Conservation (phyloP, 1,139 yeast genomes). For the Diutina catenulata region DNA sequence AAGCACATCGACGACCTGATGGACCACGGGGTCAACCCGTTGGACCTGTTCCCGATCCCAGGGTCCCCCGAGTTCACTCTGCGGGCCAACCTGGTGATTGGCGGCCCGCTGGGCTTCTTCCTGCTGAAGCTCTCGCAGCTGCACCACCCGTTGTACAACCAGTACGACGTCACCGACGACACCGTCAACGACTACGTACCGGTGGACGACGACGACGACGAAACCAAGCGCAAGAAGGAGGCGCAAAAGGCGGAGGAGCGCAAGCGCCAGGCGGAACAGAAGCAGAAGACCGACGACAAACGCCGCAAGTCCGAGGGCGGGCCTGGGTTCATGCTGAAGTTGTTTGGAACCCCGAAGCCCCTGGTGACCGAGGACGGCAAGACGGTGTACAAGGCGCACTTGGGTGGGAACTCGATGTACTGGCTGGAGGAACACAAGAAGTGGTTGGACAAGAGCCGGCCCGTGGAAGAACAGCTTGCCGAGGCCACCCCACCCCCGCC, state of each 20-base stretch:
- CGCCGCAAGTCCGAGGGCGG: slow-evolving; percentile 6
- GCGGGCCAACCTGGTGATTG: slow-evolving; percentile 34
- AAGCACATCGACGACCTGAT: background rate
- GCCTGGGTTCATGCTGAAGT: slow-evolving; percentile 9
- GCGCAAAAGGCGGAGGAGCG: slow-evolving; percentile 10
- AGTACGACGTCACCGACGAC: slow-evolving; percentile 36
- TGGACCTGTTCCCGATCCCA: slow-evolving; percentile 35
- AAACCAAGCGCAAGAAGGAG: slow-evolving; percentile 14
- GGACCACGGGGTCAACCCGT: slow-evolving; percentile 16
- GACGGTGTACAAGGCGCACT: background rate
- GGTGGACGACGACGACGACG: slow-evolving; percentile 34
- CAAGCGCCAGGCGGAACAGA: slow-evolving; percentile 8
- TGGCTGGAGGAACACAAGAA: slow-evolving; percentile 63
- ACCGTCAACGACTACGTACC: slow-evolving; percentile 35
- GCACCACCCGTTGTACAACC: slow-evolving; percentile 35
- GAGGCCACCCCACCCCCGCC: slow-evolving; percentile 67
- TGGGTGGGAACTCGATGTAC: slow-evolving; percentile 3
- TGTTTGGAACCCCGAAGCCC: background rate
- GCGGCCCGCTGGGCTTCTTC: slow-evolving; percentile 19
- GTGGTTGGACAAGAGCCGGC: slow-evolving; percentile 70
- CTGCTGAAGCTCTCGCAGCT: slow-evolving; percentile 34
- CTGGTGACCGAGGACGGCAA: slow-evolving; percentile 6
- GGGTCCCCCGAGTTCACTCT: slow-evolving; percentile 37
- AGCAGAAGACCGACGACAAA: slow-evolving; percentile 8
- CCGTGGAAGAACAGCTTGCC: slow-evolving; percentile 58